These are phyloP conservation scores for Fonsecaea multimorphosa DNA, from an alignment of 2,329 filamentous ascomycete genomes.

Conservation along the genomic window DNA sequence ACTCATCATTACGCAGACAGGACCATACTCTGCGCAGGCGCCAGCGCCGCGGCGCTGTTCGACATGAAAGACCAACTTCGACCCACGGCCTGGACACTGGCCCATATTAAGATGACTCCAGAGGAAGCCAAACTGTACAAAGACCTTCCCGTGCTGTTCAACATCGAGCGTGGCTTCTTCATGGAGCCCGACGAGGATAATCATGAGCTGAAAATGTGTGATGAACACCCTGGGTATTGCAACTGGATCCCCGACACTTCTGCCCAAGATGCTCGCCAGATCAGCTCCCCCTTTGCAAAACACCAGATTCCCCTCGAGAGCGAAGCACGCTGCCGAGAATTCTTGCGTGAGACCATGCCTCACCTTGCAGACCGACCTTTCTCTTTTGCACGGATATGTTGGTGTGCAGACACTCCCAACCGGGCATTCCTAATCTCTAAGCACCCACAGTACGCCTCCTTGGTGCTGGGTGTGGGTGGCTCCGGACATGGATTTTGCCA, in stretches of 20 bases:
- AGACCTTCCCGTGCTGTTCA: conserved; percentile 53
- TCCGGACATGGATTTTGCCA: conserved; percentile 62
- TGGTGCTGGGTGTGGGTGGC: conserved; percentile 58
- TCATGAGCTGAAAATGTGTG: conserved; percentile 50
- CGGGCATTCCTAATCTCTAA: conserved; percentile 60
- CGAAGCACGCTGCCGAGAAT: conserved; percentile 55
- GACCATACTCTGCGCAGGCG: conserved; percentile 54
- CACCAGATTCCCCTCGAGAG: conserved; percentile 54
- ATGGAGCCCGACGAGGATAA: conserved; percentile 54
- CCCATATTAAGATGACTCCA: conserved; percentile 52
- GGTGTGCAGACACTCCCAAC: conserved; percentile 64
- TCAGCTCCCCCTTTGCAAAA: conserved; percentile 52
- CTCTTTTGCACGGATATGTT: conserved; percentile 60
- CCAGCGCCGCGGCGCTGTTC: conserved; percentile 50
- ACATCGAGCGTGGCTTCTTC: conserved; percentile 57
- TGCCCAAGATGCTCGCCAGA: conserved; percentile 40
- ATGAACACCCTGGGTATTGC: conserved; percentile 64
- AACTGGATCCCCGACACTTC: conserved; percentile 49
- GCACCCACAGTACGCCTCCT: conserved; percentile 53
- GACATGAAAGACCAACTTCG: conserved; percentile 54
- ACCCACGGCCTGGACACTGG: conserved; percentile 56
- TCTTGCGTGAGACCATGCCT: conserved; percentile 60
- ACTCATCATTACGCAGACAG: conserved; percentile 46
- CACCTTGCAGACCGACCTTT: conserved; percentile 58
- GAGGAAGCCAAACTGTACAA: conserved; percentile 53